Conservation (phyloP, 768 basidiomycete species). For the Mycena floridula region DNA sequence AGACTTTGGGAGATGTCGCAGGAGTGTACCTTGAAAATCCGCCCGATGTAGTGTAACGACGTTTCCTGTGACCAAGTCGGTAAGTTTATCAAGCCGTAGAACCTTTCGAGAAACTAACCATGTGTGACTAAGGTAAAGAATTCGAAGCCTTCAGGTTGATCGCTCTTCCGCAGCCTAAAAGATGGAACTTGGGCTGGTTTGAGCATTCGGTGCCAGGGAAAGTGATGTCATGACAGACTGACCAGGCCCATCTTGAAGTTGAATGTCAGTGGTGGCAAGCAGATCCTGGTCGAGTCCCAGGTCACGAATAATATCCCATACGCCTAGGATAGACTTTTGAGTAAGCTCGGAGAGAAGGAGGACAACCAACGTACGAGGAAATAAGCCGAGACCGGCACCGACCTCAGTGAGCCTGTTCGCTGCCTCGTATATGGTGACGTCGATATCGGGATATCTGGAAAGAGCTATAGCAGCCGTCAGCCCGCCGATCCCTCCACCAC, state of each 20-base stretch:
- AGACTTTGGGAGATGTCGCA: constrained; percentile 39
- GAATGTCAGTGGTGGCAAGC: constrained; percentile 29
- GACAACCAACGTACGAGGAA: constrained; percentile 31
- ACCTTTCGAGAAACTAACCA: constrained; percentile 31
- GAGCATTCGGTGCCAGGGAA: constrained; percentile 1
- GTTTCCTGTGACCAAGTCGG: constrained; percentile 29
- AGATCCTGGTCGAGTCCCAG: constrained; percentile 43
- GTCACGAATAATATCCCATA: constrained; percentile 42
- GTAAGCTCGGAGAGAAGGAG: constrained; percentile 3
- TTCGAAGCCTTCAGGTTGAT: constrained; percentile 46
- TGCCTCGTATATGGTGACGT: constrained; percentile 51
- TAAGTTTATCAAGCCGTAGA: constrained; percentile 5
- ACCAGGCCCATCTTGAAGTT: constrained; percentile 37
- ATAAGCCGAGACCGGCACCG: constrained; percentile 60
- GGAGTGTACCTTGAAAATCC: constrained; percentile 57
- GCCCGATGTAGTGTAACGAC: constrained; percentile 56
- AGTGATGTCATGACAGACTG: constrained; percentile 2
- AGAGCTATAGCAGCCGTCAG: constrained; percentile 25
- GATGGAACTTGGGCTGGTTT: constrained; percentile 32
- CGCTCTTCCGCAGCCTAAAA: constrained; percentile 56
- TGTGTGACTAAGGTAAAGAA: constrained; percentile 51
- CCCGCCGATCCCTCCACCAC: constrained; percentile 45
- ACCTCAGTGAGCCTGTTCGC: constrained; percentile 43
- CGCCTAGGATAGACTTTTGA: no score
- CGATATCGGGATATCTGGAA: constrained; percentile 44